phyloP scores from a whole-genome alignment of 495 filamentous ascomycete genomes.

The Hyaloscypha variabilis region DNA sequence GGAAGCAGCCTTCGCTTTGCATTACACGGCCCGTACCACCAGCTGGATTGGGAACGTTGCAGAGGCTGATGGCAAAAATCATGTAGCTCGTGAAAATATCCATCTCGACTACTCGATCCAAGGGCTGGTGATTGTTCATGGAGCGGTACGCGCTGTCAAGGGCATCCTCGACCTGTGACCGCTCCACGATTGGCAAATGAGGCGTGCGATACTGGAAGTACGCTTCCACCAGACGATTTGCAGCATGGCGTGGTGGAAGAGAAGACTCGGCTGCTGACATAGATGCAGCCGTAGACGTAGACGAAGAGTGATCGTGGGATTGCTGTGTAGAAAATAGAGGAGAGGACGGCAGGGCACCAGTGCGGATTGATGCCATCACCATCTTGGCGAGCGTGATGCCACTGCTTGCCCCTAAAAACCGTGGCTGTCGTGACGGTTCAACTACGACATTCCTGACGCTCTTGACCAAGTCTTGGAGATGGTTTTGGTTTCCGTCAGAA shows the following conservation, averaged over 20 bases:
- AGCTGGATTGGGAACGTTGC: slow-evolving; percentile 25
- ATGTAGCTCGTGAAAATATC: slow-evolving; percentile 34
- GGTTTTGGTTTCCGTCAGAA: slow-evolving; percentile 21
- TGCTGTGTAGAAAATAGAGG: slow-evolving; percentile 20
- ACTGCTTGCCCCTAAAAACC: slow-evolving; percentile 33
- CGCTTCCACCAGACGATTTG: slow-evolving; percentile 32
- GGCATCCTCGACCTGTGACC: slow-evolving; percentile 25
- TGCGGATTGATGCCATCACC: slow-evolving; percentile 34
- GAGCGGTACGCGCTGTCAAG: slow-evolving; percentile 28
- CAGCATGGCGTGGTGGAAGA: slow-evolving; percentile 33
- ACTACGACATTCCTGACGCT: slow-evolving; percentile 31
- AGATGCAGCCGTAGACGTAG: slow-evolving; percentile 6
- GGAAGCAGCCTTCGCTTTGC: slow-evolving; percentile 34
- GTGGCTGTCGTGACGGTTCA: slow-evolving; percentile 31
- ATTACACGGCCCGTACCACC: slow-evolving; percentile 19
- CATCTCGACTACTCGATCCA: slow-evolving; percentile 16
- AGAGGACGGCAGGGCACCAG: slow-evolving; percentile 18
- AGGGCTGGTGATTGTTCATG: slow-evolving; percentile 12
- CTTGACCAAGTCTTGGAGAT: slow-evolving; percentile 31
- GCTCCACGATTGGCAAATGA: slow-evolving; percentile 31
- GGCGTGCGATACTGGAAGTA: slow-evolving; percentile 35
- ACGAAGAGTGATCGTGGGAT: slow-evolving; percentile 13
- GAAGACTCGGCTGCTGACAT: slow-evolving; percentile 25
- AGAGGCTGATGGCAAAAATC: slow-evolving; percentile 33
- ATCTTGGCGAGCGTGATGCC: slow-evolving; percentile 34